phyloP scores from a whole-genome alignment of 345 rosid genomes.

The Gossypium herbaceum region DNA sequence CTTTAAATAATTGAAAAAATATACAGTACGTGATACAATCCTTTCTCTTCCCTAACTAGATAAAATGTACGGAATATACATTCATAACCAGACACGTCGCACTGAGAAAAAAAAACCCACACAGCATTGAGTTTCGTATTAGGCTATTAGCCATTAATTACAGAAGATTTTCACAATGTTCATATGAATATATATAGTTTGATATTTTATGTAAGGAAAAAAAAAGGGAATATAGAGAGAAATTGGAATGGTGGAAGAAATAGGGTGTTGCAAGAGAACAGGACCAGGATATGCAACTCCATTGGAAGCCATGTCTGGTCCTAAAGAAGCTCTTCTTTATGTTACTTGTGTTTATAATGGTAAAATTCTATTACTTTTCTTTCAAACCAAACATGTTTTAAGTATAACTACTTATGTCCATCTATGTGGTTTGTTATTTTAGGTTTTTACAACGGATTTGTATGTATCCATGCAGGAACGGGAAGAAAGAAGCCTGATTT shows the following conservation, averaged over 20 bases:
- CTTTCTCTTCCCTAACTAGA: no score
- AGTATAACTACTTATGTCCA: no score
- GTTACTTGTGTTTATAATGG: constrained; percentile 83
- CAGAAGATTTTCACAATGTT: background rate
- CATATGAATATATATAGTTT: no score
- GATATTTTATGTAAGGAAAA: background rate
- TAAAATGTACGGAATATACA: no score
- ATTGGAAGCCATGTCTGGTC: constrained; percentile 85
- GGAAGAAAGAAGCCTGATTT: constrained; percentile 75
- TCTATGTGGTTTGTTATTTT: background rate
- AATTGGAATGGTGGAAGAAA: background rate
- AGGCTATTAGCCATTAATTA: background rate
- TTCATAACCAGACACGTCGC: no score
- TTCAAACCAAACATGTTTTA: no score
- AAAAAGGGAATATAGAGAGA: no score
- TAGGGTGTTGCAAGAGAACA: constrained; percentile 40
- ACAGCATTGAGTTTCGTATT: no score
- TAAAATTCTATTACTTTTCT: constrained; percentile 3
- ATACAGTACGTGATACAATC: no score
- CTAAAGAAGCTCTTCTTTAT: constrained; percentile 65
- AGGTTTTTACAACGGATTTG: background rate
- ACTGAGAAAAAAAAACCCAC: no score
- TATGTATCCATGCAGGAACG: constrained; percentile 44
- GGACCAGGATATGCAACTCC: constrained; percentile 88
- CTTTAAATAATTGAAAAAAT: no score